Conservation (phyloP, 2,329 filamentous ascomycete species). For the Sordariomycetes sp. region DNA sequence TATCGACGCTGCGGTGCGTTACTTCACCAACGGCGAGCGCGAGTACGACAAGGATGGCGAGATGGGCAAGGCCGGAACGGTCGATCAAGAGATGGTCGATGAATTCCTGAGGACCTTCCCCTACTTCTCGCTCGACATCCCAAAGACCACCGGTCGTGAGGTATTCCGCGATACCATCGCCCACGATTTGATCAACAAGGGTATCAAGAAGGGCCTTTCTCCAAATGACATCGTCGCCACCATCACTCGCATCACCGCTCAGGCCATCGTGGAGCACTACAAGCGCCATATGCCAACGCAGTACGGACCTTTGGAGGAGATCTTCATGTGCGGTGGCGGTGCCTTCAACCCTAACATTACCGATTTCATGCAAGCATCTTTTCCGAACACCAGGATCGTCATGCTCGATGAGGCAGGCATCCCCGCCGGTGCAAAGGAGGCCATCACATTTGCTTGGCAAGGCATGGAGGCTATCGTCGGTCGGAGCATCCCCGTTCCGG, state of each 20-base stretch:
- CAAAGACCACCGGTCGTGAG: constrained; percentile 38
- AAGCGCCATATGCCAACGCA: constrained; percentile 1
- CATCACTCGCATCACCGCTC: constrained; percentile 37
- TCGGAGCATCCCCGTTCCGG: constrained; percentile 3
- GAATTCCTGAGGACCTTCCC: constrained; percentile 11
- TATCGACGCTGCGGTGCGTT: constrained; percentile 14
- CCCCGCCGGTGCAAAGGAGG: constrained; percentile 45
- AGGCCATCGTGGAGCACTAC: constrained; percentile 28
- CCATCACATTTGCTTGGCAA: constrained; percentile 28
- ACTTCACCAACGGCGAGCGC: constrained; percentile 25
- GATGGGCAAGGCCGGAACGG: constrained; percentile 26
- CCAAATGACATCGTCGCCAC: constrained; percentile 36
- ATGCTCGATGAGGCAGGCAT: constrained; percentile 48
- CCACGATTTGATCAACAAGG: constrained; percentile 29
- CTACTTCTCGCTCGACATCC: constrained; percentile 30
- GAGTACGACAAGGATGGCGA: constrained; percentile 39
- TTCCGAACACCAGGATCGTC: constrained; percentile 35
- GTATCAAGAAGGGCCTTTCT: constrained; percentile 21
- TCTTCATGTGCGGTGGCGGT: constrained; percentile 52
- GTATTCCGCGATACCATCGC: constrained; percentile 38
- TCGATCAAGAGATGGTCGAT: constrained; percentile 26
- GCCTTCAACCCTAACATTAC: constrained; percentile 49
- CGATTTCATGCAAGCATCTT: constrained; percentile 38
- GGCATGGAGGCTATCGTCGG: constrained; percentile 19
- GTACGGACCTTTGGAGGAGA: constrained; percentile 31